Base-by-base conservation (phyloP, 2,329 filamentous ascomycete genomes). In the Escovopsis sp. region DNA sequence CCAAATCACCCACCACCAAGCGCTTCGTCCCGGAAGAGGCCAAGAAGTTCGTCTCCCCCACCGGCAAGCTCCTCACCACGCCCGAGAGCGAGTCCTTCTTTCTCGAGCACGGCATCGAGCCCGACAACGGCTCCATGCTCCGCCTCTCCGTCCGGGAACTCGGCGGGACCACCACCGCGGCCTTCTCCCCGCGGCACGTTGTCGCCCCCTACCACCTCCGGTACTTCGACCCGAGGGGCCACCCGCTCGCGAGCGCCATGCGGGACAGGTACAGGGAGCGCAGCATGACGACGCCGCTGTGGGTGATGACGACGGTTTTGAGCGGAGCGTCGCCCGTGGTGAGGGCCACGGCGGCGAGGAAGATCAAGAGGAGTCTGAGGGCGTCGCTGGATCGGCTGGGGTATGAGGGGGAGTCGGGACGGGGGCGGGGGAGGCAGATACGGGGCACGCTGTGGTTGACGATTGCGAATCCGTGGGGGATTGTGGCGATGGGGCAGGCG, bases 121-220 rank as follows among this genome's bases (percentile, higher is more conserved):
- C 41, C 8, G 52, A 49, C 33, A 48, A 48, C 16, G 43, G 43
- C 36, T 34, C 34, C 9, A 44, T 45, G 33, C 35, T 33, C 14
- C 39, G 36, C n/a, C 36, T 42, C 16, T 27, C 36, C 11, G 40
- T 31, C 17, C 25, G 25, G 0, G 39, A 40, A 10, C 29, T 51
- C 4, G 33, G 36, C 8, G 54, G 51, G 34, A 35, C 40, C 21
- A 43, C 49, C 34, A 41, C 35, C 3, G 27, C 57, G 7, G 43
- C 42, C 14, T 54, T 50, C 34, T 48, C 44, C 15, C 38, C 47
- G 9, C 35, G 38, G 8, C 51, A 61, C 40, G 42, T 55, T 36
- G 41, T 61, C 32, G 46, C 53, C 21, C 50, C 52, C 4, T 49
- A 50, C 37, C 48, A 60, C 35, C 41, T 55, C 12, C 43, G 43